phyloP scores from a whole-genome alignment of 2,329 filamentous ascomycete species.

The Rasamsonia emersonii region DNA sequence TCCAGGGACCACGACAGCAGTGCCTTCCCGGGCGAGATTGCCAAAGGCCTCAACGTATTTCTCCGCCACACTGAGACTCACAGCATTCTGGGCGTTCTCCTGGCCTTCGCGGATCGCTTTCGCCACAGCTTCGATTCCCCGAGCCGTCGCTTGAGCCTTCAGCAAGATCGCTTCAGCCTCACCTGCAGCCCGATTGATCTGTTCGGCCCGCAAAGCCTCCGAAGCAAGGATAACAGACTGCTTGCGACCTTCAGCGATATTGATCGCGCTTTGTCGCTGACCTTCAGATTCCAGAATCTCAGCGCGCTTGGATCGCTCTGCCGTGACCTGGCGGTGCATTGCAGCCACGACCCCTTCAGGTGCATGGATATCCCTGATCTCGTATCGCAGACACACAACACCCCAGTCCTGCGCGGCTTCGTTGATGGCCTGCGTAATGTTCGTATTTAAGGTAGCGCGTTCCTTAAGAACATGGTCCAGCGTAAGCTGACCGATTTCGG shows the following conservation, averaged over 20 bases:
- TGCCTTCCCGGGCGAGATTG: constrained; percentile 89
- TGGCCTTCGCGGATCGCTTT: constrained; percentile 64
- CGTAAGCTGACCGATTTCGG: constrained; percentile 91
- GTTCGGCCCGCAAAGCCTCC: constrained; percentile 78
- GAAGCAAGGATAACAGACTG: constrained; percentile 94
- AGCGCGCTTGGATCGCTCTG: constrained; percentile 91
- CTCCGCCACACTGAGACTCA: constrained; percentile 85
- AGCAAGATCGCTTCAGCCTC: constrained; percentile 89
- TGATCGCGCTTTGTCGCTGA: constrained; percentile 94
- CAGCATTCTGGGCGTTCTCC: constrained; percentile 67
- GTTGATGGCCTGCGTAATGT: constrained; percentile 98
- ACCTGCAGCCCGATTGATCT: constrained; percentile 87
- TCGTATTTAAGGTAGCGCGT: constrained; percentile 88
- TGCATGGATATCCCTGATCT: constrained; percentile 96
- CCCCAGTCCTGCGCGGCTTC: constrained; percentile 96
- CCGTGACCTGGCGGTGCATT: constrained; percentile 97
- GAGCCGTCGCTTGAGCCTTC: constrained; percentile 76
- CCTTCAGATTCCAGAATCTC: constrained; percentile 97
- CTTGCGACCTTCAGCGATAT: constrained; percentile 95
- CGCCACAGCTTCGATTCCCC: constrained; percentile 80
- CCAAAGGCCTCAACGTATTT: constrained; percentile 96
- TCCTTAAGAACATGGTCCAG: constrained; percentile 98
- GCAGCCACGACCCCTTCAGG: constrained; percentile 88
- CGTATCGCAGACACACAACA: constrained; percentile 89
- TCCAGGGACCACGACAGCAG: constrained; percentile 87